Base-by-base conservation (phyloP, 2,329 filamentous ascomycete genomes). In the Onygenales sp. region DNA sequence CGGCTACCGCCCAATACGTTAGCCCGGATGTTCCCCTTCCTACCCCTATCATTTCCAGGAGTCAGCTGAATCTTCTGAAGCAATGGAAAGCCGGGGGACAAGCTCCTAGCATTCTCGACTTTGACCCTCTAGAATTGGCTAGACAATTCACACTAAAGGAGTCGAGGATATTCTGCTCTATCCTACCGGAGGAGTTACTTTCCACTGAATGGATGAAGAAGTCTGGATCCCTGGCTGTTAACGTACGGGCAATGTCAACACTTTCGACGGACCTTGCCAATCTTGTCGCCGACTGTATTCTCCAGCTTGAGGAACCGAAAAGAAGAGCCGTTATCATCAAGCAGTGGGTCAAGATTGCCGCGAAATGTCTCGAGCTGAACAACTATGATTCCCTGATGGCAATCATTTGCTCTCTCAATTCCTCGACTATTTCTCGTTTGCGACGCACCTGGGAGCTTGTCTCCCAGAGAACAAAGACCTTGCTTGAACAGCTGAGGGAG, bases 311-410 rank as follows among this genome's bases (percentile, higher is more conserved):
- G n/a, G 93, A 97, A 66, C 84, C 86, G 31, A 97, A 97, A 80
- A 95, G 92, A 75, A 83, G 93, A 31, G 92, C 93, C 0, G 75
- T 81, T 1, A 82, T 90, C 51, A 93, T 98, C 73, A 97, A 98
- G 75, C 91, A 97, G 62, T 98, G 93, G 93, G 88, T 96, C 67
- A 98, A 97, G 76, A 84, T 97, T 61, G 89, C 89, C 0, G 80
- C 86, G 61, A 88, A 87, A 63, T 95, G 89, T 60, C 76, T 94
- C 5, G 88, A 93, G 64, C 79, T 97, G 31, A 86, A 93, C 73
- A 98, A 98, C 72, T 98, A 96, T 63, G 92, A 98, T 65, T 89
- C 89, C 0, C 75, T 98, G 9, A 96, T 97, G 90, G 90, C 93
- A 7, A 95, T 98, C 61, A 89, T 95, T 63, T 96, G 91, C 75